Conservation (phyloP, 2,329 filamentous ascomycete species). For the Ophiocordyceps polyrhachis-furcata region DNA sequence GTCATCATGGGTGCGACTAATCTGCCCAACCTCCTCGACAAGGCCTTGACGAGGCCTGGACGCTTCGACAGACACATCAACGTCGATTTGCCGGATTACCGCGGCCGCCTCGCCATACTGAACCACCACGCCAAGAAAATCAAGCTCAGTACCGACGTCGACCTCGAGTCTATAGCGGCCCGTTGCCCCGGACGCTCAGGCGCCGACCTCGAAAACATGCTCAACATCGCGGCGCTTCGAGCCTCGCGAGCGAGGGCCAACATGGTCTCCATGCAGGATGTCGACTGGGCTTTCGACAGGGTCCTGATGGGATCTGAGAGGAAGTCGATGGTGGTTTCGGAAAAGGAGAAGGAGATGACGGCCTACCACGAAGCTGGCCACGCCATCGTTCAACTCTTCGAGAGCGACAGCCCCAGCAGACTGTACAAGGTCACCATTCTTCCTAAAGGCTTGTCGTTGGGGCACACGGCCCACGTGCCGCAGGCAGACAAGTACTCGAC, state of each 20-base stretch:
- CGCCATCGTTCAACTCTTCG: slow-evolving; percentile 73
- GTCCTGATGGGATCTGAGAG: slow-evolving; percentile 93
- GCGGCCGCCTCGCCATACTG: slow-evolving; percentile 80
- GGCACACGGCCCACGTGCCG: slow-evolving; percentile 72
- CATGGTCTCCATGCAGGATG: slow-evolving; percentile 58
- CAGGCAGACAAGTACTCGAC: slow-evolving; percentile 85
- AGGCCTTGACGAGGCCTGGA: slow-evolving; percentile 81
- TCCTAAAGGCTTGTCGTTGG: slow-evolving; percentile 69
- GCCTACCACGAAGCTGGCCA: slow-evolving; percentile 94
- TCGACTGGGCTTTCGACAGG: slow-evolving; percentile 97
- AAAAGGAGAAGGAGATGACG: slow-evolving; percentile 91
- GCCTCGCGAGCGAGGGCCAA: slow-evolving; percentile 74
- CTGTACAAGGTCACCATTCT: slow-evolving; percentile 97
- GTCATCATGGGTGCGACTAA: slow-evolving; percentile 96
- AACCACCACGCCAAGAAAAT: slow-evolving; percentile 90
- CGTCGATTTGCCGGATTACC: slow-evolving; percentile 79
- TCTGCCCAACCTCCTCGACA: slow-evolving; percentile 84
- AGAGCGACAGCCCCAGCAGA: slow-evolving; percentile 49
- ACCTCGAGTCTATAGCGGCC: slow-evolving; percentile 65
- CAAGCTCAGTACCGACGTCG: slow-evolving; percentile 61
- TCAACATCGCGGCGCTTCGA: slow-evolving; percentile 87
- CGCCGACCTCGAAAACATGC: slow-evolving; percentile 87
- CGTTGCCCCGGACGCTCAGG: slow-evolving; percentile 86
- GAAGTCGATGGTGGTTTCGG: slow-evolving; percentile 72
- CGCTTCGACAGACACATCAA: slow-evolving; percentile 88